Conservation (phyloP, 345 rosid species). For the Durio zibethinus region DNA sequence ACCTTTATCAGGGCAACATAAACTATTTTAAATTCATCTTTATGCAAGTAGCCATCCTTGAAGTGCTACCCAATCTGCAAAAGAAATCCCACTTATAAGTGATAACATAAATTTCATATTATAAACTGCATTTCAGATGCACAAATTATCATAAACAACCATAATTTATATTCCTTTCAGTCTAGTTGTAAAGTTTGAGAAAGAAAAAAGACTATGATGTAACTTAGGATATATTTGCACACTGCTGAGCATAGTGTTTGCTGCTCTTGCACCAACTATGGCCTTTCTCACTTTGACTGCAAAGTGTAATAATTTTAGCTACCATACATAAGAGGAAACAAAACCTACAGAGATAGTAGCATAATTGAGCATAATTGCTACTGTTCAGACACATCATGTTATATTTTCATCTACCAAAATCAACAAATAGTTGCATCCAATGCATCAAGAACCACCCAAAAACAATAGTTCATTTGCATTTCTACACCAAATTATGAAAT, state of each 20-base stretch:
- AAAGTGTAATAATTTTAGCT: background rate
- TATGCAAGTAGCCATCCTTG: conserved; percentile 91
- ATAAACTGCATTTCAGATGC: background rate
- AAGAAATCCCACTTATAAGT: conserved; percentile 18
- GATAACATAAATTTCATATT: background rate
- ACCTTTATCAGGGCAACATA: conserved; percentile 99
- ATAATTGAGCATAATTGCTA: background rate
- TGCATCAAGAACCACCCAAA: background rate
- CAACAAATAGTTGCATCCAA: background rate
- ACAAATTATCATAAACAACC: conserved; percentile 2
- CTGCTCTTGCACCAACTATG: background rate
- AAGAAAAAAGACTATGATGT: too few species aligned
- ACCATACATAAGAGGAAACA: background rate
- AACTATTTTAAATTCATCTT: conserved; percentile 91
- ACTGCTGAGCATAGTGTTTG: background rate
- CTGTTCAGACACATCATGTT: background rate
- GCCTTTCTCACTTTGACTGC: background rate
- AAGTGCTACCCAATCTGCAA: conserved; percentile 91
- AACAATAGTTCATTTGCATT: conserved; percentile 1
- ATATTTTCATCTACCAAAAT: background rate
- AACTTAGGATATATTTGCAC: background rate
- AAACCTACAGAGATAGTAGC: background rate
- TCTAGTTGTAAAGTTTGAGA: background rate
- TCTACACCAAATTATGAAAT: conserved; percentile 8
- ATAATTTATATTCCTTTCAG: background rate